phyloP scores from a whole-genome alignment of 1,284 basidiomycete genomes.

The Sporisorium iseilematis-ciliati region DNA sequence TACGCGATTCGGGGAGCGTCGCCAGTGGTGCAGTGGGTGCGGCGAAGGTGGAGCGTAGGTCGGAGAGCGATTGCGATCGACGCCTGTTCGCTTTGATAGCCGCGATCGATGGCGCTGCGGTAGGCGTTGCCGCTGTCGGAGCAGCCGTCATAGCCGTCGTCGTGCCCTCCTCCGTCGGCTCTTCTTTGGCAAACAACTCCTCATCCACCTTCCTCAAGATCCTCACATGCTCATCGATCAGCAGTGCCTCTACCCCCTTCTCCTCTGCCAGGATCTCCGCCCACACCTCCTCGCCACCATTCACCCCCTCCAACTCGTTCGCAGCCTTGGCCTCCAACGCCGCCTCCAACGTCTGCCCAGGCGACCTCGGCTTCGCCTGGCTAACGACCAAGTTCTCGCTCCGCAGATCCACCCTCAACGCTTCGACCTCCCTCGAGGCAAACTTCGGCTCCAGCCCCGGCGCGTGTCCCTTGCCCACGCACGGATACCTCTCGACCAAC shows the following conservation, averaged over 20 bases:
- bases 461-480: slow-evolving; percentile 9
- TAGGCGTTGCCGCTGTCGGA: not conserved
- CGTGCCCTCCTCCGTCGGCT: not conserved
- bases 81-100: slow-evolving; percentile 19
- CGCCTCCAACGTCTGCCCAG: slow-evolving; percentile 39
- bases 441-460: slow-evolving; percentile 41
- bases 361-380: slow-evolving; percentile 35
- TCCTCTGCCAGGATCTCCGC: slow-evolving; percentile 25
- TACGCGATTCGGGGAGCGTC: slow-evolving; percentile 9
- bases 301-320: slow-evolving; percentile 21
- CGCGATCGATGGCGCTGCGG: slow-evolving; percentile 4
- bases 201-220: slow-evolving; percentile 45
- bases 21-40: not conserved
- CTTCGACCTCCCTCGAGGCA: slow-evolving; percentile 14
- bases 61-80: slow-evolving; percentile 31
- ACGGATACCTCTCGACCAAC: slow-evolving; percentile 52
- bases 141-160: not conserved
- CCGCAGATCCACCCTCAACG: slow-evolving; percentile 47
- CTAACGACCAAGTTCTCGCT: slow-evolving; percentile 51
- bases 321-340: slow-evolving; percentile 41
- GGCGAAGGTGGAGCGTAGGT: slow-evolving; percentile 13
- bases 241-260: slow-evolving; percentile 18
- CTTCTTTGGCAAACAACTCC: slow-evolving; percentile 7
- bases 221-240: slow-evolving; percentile 54
- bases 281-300: slow-evolving; percentile 33